Evolutionary conservation across 352 stramenopile genomes (phyloP).

Genomic region (Globisporangium alternatum): DNA sequence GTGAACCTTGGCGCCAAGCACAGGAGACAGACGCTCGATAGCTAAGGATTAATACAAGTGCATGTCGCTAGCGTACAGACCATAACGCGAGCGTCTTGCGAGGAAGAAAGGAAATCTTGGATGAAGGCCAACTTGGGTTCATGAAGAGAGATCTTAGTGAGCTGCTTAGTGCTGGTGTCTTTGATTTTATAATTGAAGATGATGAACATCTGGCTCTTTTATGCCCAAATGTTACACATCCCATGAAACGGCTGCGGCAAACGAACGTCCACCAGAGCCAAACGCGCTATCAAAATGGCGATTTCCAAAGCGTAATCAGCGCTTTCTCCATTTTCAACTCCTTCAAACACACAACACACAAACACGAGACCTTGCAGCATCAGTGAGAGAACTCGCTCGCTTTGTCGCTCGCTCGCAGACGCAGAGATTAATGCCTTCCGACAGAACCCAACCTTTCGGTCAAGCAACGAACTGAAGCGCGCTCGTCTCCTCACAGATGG

Average conservation of each 20-base stretch:
- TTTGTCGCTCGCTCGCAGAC: no score
- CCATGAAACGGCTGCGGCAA: not conserved
- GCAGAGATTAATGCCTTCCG: no score
- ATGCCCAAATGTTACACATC: not conserved
- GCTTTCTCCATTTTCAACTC: not conserved
- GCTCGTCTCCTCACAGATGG: not conserved
- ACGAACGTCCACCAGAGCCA: not conserved
- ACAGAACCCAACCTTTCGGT: no score
- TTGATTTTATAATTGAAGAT: no score
- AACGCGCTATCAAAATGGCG: not conserved
- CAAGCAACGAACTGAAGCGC: not conserved
- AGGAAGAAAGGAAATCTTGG: no score
- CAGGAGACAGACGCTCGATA: not conserved
- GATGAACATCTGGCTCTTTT: not conserved
- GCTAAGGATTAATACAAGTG: not conserved
- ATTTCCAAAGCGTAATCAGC: not conserved
- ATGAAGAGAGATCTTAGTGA: not conserved
- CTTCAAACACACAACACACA: not conserved
- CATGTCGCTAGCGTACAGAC: no score
- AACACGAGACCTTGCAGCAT: no score
- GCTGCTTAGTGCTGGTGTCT: no score
- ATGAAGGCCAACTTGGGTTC: not conserved
- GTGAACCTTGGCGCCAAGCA: slow-evolving; percentile 1
- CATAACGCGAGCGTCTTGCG: not conserved
- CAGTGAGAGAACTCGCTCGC: not conserved